Evolutionary conservation across 306 rosid species (phyloP).

Genomic region (Quercus glauca): DNA sequence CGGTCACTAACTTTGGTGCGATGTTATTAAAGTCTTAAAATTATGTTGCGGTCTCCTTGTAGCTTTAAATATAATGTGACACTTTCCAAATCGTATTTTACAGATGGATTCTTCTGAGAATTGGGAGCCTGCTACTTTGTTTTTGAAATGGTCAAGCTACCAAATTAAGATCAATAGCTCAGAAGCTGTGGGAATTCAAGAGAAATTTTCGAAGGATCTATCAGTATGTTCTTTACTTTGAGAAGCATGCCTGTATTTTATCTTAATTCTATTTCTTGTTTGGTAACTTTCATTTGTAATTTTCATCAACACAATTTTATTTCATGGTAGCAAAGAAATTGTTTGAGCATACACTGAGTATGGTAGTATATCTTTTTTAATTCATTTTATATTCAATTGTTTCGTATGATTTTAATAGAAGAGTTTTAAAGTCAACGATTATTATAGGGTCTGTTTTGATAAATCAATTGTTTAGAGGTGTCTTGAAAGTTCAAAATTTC

Average conservation of each 20-base stretch:
- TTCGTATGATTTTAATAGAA: background rate
- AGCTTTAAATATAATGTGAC: conserved; percentile 1
- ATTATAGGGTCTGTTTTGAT: background rate
- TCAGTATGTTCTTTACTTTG: conserved; percentile 55
- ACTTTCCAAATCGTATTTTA: conserved; percentile 19
- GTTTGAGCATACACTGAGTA: background rate
- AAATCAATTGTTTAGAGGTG: background rate
- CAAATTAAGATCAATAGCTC: conserved; percentile 56
- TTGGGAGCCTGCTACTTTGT: conserved; percentile 76
- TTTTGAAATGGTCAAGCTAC: conserved; percentile 70
- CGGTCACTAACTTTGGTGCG: too few relatives aligned
- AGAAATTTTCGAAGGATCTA: conserved; percentile 81
- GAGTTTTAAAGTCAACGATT: background rate
- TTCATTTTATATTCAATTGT: too few relatives aligned
- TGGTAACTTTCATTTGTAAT: background rate
- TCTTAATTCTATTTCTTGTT: background rate
- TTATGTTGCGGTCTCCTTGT: background rate
- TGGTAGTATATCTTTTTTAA: background rate
- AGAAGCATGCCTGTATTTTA: background rate
- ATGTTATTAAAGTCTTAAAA: background rate
- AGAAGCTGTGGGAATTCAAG: conserved; percentile 48
- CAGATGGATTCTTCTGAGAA: conserved; percentile 84
- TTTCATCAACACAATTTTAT: background rate
- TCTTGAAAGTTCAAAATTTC: background rate
- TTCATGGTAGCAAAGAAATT: background rate